Conservation (phyloP, 164 flowering plant genomes). For the Aristolochia fimbriata region DNA sequence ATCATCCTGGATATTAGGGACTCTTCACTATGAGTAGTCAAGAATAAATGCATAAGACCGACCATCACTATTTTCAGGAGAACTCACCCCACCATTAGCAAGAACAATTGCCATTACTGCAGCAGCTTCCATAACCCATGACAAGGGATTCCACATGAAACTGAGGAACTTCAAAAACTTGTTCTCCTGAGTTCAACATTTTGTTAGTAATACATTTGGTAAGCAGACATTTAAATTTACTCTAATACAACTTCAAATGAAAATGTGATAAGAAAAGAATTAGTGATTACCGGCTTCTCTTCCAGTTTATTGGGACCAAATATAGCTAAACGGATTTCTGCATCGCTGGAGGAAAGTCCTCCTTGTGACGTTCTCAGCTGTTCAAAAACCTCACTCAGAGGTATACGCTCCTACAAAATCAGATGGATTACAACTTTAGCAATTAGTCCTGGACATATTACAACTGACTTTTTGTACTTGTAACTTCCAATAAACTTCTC, state of each 20-base stretch:
- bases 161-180: conserved; percentile 75
- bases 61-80: background rate
- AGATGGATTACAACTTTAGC: conserved; percentile 1
- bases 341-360: conserved; percentile 75
- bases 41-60: background rate
- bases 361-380: conserved; percentile 44
- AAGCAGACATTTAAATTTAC: background rate
- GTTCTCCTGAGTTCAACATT: conserved; percentile 54
- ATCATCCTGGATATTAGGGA: background rate
- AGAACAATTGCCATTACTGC: conserved; percentile 58
- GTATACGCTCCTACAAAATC: conserved; percentile 48
- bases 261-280: background rate
- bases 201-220: background rate
- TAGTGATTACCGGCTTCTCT: conserved; percentile 55
- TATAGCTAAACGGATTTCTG: conserved; percentile 40
- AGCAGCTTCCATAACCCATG: conserved; percentile 41
- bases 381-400: conserved; percentile 73
- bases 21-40: background rate
- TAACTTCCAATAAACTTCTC: conserved; percentile 8
- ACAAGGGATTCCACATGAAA: conserved; percentile 93
- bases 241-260: background rate
- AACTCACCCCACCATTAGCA: conserved; percentile 84
- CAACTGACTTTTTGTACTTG: background rate
- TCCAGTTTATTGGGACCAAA: conserved; percentile 80
- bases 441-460: background rate